A percentile compares a stretch with the other conserved stretches of the same genome.
Evolutionary conservation across 1,284 basidiomycete species (phyloP).

Genomic region (Malassezia globosa): DNA sequence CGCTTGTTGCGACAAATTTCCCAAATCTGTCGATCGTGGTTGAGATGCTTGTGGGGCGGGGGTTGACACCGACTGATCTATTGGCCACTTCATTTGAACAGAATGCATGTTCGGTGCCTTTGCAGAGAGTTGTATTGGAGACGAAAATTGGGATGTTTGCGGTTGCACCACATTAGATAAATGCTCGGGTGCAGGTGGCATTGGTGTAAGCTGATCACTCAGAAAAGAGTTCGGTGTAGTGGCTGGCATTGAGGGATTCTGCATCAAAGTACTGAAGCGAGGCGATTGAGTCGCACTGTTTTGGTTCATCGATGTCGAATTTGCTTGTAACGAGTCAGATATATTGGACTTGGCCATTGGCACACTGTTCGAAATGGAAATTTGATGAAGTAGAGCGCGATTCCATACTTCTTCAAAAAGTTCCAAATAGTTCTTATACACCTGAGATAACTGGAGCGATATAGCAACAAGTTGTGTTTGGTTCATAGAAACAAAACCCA

Average conservation of each 20-base stretch:
- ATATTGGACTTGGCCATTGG: neutral
- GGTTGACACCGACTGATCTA: neutral
- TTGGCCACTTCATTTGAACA: neutral
- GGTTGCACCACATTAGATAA: neutral
- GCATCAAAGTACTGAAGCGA: neutral
- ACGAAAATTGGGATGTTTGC: neutral
- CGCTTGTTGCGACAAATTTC: neutral
- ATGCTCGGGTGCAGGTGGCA: neutral
- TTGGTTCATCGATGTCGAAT: neutral
- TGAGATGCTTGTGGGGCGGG: neutral
- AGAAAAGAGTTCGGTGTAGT: neutral
- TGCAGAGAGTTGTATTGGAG: neutral
- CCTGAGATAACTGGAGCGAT: slow-evolving; percentile 25
- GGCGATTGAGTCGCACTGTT: neutral
- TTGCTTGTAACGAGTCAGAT: neutral
- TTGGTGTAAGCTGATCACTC: slow-evolving; percentile 22
- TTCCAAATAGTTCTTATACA: slow-evolving; percentile 31
- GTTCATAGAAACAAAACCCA: slow-evolving; percentile 29
- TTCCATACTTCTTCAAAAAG: slow-evolving; percentile 42
- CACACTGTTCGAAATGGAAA: slow-evolving; percentile 20
- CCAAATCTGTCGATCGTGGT: neutral
- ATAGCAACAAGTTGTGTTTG: slow-evolving; percentile 29
- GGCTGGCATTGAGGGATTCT: slow-evolving; percentile 8
- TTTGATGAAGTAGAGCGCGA: slow-evolving; percentile 36
- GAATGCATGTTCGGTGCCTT: neutral